Evolutionary conservation across 345 rosid genomes (phyloP), one percentile per base, ranked within the genome.

Genomic region (Arabidopsis thaliana): DNA sequence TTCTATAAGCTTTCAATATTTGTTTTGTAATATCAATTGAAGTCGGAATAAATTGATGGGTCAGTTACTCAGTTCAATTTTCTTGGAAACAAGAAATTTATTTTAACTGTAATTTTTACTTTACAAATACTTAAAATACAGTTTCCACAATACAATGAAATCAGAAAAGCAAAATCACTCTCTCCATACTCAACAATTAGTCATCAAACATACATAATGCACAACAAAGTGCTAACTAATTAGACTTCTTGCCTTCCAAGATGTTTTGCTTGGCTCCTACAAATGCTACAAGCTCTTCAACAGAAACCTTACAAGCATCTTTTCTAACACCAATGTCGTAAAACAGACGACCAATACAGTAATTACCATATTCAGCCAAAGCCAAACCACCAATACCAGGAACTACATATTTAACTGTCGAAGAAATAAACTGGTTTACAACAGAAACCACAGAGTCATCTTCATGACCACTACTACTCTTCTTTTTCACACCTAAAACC

Each of bases 241-340:
- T 12, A 63, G 8, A 44, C 38, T 44, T 44, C 3, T 8, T 63
- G 25, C 7, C 13, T 50, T 61, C 42, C 42, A 65, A 65, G 1
- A 13, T 11, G 13, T 20, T 44, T 48, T 59, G 4, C 5, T 65
- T 50, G 56, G 52, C 60, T 40, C 55, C 67, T 16, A 70, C 25
- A 70, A 70, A 7, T 12, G 16, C 81, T 33, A 50, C 73, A 0
- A 78, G 81, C 25, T 58, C 56, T 12, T 78, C 81, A 9, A 72
- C 81, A 65, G 81, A 66, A 1, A 78, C 73, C 61, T 78, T 78
- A 0, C 41, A 33, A n/a, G 86, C 89, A 71, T 91, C 96, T 2
- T 72, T 88, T 2, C 96, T 84, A 8, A 87, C 83, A 36, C 96
- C 97, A 22, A 88, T 65, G 59, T 91, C 96, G 5, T 81, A 87